These are phyloP conservation scores for Laguncularia racemosa DNA, from an alignment of 345 rosid species.

Conservation along the genomic window DNA sequence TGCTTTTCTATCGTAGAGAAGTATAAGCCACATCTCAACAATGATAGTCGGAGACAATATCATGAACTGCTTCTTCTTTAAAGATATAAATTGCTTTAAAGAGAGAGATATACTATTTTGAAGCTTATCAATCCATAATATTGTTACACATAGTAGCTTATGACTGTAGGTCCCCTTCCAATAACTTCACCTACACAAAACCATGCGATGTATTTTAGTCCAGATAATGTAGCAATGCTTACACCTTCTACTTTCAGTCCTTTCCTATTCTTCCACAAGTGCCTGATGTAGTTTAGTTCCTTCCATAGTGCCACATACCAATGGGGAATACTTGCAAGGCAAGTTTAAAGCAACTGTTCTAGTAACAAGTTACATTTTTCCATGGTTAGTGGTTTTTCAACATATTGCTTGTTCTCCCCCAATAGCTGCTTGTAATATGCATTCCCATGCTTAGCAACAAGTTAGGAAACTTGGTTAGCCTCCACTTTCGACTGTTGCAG, in stretches of 20 bases:
- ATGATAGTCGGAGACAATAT: no score
- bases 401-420: slow-evolving; percentile 60
- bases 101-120: neutral
- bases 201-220: slow-evolving; percentile 70
- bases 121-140: neutral
- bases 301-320: slow-evolving; percentile 50
- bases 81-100: no score
- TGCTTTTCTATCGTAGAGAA: no score
- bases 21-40: no score
- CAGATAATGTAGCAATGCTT: slow-evolving; percentile 54
- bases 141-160: slow-evolving; percentile 51
- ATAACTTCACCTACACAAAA: slow-evolving; percentile 64
- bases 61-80: no score
- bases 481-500: slow-evolving; percentile 50
- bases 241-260: slow-evolving; percentile 61
- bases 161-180: slow-evolving; percentile 67
- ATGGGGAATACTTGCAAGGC: slow-evolving; percentile 60
- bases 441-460: slow-evolving; percentile 43
- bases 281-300: slow-evolving; percentile 45
- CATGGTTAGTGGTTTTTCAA: slow-evolving; percentile 50
- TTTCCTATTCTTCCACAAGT: slow-evolving; percentile 45
- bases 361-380: slow-evolving; percentile 54
- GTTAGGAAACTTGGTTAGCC: slow-evolving; percentile 48
- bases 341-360: slow-evolving; percentile 63
- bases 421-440: slow-evolving; percentile 47